phyloP scores from a whole-genome alignment of 108 stramenopile species.

The Nannochloropsis salina region DNA sequence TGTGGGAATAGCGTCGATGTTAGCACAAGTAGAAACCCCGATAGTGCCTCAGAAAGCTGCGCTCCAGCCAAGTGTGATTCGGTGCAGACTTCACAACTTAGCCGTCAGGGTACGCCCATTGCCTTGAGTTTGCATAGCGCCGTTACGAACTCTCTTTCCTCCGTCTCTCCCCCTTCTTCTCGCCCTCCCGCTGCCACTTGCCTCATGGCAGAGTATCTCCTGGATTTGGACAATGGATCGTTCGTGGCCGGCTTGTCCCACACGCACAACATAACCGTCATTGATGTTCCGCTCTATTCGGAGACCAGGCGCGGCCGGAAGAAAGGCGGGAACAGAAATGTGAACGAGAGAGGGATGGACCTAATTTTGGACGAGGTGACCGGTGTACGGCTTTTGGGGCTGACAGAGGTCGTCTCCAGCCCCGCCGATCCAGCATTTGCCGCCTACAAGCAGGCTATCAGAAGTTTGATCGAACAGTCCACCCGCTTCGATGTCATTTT shows the following conservation, averaged over 20 bases:
- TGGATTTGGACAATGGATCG: not conserved
- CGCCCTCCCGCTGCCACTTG: not conserved
- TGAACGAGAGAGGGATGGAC: not conserved
- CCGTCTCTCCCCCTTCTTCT: not conserved
- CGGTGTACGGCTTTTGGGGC: not conserved
- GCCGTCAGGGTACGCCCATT: not conserved
- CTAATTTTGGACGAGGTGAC: not conserved
- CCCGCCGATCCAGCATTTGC: not conserved
- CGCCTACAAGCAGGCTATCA: not conserved
- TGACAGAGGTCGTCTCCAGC: not conserved
- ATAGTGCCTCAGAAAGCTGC: not conserved
- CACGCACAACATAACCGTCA: not conserved
- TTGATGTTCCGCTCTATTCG: not conserved
- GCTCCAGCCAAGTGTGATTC: no score
- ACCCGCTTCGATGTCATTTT: not conserved
- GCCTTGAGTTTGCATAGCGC: not conserved
- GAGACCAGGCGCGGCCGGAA: not conserved
- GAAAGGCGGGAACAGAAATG: not conserved
- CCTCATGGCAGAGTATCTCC: not conserved
- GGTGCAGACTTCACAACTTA: no score
- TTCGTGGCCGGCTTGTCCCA: not conserved
- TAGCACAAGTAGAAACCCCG: not conserved
- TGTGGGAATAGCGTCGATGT: not conserved
- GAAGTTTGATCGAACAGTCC: not conserved
- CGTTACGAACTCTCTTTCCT: not conserved